phyloP scores from a whole-genome alignment of 2,329 filamentous ascomycete genomes.

The Teratosphaeria zuluensis region DNA sequence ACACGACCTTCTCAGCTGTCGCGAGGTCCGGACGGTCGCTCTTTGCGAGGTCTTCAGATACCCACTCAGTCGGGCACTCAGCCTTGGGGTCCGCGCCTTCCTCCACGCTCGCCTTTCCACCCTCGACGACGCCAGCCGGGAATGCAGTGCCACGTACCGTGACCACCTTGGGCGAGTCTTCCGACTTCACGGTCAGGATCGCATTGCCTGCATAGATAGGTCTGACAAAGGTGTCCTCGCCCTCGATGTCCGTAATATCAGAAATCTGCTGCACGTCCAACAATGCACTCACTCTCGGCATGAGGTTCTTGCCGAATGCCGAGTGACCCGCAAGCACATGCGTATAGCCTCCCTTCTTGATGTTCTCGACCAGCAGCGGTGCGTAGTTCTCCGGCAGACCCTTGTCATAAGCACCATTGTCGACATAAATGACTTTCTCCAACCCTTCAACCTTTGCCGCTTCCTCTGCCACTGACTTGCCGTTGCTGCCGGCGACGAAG shows the following conservation, averaged over 20 bases:
- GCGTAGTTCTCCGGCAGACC: slow-evolving; percentile 90
- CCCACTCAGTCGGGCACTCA: slow-evolving; percentile 68
- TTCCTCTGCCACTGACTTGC: slow-evolving; percentile 67
- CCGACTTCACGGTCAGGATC: slow-evolving; percentile 88
- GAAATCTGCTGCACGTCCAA: slow-evolving; percentile 90
- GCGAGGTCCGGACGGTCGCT: slow-evolving; percentile 88
- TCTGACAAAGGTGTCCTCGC: slow-evolving; percentile 87
- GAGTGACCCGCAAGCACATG: slow-evolving; percentile 87
- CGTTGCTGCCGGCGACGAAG: slow-evolving; percentile 74
- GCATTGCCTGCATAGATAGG: slow-evolving; percentile 98
- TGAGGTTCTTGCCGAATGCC: slow-evolving; percentile 89
- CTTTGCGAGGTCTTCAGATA: slow-evolving; percentile 86
- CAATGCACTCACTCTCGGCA: slow-evolving; percentile 84
- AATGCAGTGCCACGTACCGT: slow-evolving; percentile 93
- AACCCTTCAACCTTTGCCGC: slow-evolving; percentile 82
- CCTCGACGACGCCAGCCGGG: slow-evolving; percentile 59
- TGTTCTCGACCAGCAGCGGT: slow-evolving; percentile 87
- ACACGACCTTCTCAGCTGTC: slow-evolving; percentile 83
- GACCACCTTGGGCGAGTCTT: slow-evolving; percentile 75
- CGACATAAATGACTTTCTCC: slow-evolving; percentile 82
- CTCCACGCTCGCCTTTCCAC: slow-evolving; percentile 66
- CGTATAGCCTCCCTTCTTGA: slow-evolving; percentile 89
- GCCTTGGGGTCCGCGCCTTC: slow-evolving; percentile 77
- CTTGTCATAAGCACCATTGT: slow-evolving; percentile 88
- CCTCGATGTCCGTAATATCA: slow-evolving; percentile 77